Evolutionary conservation across 768 basidiomycete species (phyloP), one percentile per base, ranked within the genome.

Genomic region (Boletellus ananiceps): DNA sequence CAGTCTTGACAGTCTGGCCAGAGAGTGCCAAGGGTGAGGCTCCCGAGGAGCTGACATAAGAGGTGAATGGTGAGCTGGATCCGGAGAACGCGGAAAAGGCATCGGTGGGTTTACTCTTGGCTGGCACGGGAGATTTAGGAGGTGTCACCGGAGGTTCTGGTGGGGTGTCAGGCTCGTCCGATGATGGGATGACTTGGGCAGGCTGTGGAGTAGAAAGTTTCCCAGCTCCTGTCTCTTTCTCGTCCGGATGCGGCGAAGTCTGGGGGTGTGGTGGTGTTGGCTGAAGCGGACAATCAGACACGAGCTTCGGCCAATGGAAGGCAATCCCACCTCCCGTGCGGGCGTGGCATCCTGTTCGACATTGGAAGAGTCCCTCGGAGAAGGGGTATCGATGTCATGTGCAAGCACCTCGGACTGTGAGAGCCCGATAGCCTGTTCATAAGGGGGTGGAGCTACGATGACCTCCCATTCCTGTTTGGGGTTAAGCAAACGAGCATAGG

Each of bases 31-130:
- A 66, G 1, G 67, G 60, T 2, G 65, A 63, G 4, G 46, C 29
- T 8, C 59, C 62, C 13, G 56, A 55, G 27, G 54, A 35, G 18
- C 51, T 62, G 8, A 68, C 56, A 41, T 64, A 69, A 25, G 60
- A 65, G 25, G 57, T 44, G 21, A 73, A 74, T 5, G 71, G 61
- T 15, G 74, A 73, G 5, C 61, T 50, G 8, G 67, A 59, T 13
- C 66, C 61, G 14, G 69, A 63, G 47, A 74, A 75, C 14, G 70
- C 63, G 16, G 73, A 71, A 51, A 75, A 75, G n/a, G 71, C 65
- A 35, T 63, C 66, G 14, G 51, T 40, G 4, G 57, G 14, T 40
- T 27, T 52, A 2, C 18, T 21, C 32, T 55, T 47, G 25, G 48
- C 32, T 27, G 57, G 49, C 45, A 44, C 29, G 0, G 50, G 12